These are phyloP conservation scores for Jatropha multifida DNA, from an alignment of 441 rosid genomes.

Conservation along the genomic window DNA sequence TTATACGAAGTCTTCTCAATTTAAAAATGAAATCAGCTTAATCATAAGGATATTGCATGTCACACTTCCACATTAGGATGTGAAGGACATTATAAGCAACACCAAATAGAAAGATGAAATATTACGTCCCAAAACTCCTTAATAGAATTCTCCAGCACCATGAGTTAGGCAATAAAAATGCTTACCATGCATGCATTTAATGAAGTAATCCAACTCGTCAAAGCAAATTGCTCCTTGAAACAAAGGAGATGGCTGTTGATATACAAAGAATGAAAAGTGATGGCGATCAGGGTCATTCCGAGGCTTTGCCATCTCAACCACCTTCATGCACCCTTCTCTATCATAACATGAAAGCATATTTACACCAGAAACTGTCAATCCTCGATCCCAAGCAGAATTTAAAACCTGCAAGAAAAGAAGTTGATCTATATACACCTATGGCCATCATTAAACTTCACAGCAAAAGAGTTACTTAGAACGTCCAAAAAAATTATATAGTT, in stretches of 20 bases:
- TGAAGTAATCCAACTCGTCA: slow-evolving; percentile 68
- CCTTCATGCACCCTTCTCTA: slow-evolving; percentile 67
- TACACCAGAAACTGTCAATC: slow-evolving; percentile 58
- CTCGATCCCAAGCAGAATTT: slow-evolving; percentile 85
- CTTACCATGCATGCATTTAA: slow-evolving; percentile 92
- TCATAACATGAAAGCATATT: slow-evolving; percentile 71
- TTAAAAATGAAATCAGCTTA: neutral
- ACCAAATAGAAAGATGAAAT: neutral
- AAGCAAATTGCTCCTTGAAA: slow-evolving; percentile 75
- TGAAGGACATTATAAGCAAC: neutral
- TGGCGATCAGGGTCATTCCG: slow-evolving; percentile 77
- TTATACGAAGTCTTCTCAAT: neutral
- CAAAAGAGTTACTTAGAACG: neutral
- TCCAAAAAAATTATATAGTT: slow-evolving; percentile 4
- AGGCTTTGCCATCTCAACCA: slow-evolving; percentile 70
- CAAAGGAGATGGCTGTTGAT: slow-evolving; percentile 68
- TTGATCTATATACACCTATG: neutral
- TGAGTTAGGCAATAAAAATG: neutral
- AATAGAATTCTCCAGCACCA: neutral
- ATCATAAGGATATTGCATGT: neutral
- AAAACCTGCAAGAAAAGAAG: slow-evolving; percentile 46
- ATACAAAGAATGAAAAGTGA: slow-evolving; percentile 68
- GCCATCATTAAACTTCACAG: neutral
- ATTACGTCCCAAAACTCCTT: neutral
- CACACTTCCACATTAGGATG: neutral